These are phyloP conservation scores for Umbelopsis ramanniana DNA, from an alignment of 192 early-diverging fungal species.

Conservation along the genomic window DNA sequence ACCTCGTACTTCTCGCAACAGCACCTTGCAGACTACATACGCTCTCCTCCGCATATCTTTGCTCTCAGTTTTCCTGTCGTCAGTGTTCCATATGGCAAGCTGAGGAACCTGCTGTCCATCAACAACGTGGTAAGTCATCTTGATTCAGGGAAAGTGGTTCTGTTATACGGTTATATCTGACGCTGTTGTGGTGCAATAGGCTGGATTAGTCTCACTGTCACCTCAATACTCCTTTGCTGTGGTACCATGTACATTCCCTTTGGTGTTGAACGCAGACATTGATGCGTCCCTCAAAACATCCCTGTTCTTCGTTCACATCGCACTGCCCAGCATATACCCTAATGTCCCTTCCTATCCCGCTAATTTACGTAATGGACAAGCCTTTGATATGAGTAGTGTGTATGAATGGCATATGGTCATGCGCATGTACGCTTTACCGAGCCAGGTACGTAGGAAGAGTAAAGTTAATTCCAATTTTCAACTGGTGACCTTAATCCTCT, in stretches of 20 bases:
- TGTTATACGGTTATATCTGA: not conserved
- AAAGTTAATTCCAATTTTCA: not conserved
- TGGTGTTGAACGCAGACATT: not conserved
- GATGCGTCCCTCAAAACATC: not conserved
- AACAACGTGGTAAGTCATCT: not conserved
- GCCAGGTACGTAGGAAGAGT: not conserved
- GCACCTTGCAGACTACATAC: not conserved
- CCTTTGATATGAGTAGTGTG: not conserved
- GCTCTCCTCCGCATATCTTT: not conserved
- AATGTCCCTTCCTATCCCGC: not conserved
- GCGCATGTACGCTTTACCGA: not conserved
- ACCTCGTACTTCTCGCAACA: slow-evolving; percentile 1
- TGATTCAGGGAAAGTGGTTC: not conserved
- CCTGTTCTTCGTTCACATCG: not conserved
- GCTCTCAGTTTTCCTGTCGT: not conserved
- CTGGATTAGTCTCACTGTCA: not conserved
- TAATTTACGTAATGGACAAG: not conserved
- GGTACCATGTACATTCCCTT: not conserved
- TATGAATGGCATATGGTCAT: slow-evolving; percentile 10
- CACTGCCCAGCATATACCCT: not conserved
- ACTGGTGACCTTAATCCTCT: not conserved
- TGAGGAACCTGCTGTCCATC: not conserved
- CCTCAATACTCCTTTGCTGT: not conserved
- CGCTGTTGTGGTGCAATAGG: not conserved
- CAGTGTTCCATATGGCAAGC: slow-evolving; percentile 13